Conservation (phyloP, 805 yeast genomes). For the Kregervanrija fluxuum region DNA sequence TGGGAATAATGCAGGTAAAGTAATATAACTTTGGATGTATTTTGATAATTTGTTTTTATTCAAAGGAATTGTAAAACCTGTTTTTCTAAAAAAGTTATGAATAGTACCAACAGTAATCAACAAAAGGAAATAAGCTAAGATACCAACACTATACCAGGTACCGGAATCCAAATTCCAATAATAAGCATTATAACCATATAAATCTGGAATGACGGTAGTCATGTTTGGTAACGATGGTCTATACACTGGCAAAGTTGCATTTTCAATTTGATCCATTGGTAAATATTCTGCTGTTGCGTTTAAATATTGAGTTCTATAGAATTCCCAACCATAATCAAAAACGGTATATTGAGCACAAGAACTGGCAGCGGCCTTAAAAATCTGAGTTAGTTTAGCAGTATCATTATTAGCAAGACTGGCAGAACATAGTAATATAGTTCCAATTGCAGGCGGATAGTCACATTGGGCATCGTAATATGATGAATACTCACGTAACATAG, state of each 20-base stretch:
- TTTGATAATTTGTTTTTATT: constrained; percentile 18
- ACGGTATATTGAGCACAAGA: constrained; percentile 7
- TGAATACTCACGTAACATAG: constrained; percentile 1
- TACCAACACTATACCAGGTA: constrained; percentile 28
- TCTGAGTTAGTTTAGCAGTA: not conserved
- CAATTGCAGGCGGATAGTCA: constrained; percentile 14
- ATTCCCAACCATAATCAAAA: constrained; percentile 14
- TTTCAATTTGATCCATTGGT: constrained; percentile 3
- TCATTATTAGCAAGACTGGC: constrained; percentile 3
- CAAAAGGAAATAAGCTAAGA: constrained; percentile 33
- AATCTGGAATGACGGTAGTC: constrained; percentile 1
- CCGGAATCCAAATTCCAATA: constrained; percentile 22
- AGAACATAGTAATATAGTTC: constrained; percentile 12
- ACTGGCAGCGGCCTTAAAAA: constrained; percentile 1
- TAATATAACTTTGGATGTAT: constrained; percentile 27
- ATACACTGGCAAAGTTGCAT: constrained; percentile 10
- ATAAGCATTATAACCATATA: constrained; percentile 10
- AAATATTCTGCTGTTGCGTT: constrained; percentile 24
- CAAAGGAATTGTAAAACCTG: constrained; percentile 23
- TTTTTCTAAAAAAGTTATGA: constrained; percentile 25
- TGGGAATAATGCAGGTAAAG: constrained; percentile 33
- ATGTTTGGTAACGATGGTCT: constrained; percentile 12
- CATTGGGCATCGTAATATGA: constrained; percentile 7
- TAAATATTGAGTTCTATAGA: constrained; percentile 17
- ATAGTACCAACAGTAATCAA: constrained; percentile 31